These are phyloP conservation scores for Thymus mandschuricus DNA, from an alignment of 257 asterid species.

Conservation along the genomic window DNA sequence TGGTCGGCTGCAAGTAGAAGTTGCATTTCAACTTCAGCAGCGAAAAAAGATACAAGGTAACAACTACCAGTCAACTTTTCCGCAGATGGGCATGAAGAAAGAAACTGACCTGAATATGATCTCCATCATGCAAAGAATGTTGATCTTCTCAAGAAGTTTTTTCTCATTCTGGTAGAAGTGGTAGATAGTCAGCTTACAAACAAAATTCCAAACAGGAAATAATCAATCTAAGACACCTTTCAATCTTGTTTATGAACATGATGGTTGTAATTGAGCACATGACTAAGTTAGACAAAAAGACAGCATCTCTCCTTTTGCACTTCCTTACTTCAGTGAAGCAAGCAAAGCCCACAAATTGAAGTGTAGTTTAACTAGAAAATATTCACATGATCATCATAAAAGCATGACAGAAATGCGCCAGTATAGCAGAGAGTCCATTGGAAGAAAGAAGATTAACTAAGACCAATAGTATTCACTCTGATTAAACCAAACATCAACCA, in stretches of 20 bases:
- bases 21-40: conserved; percentile 1
- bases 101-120: conserved; percentile 77
- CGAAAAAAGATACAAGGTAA: neutral
- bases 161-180: conserved; percentile 66
- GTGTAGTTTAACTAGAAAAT: neutral
- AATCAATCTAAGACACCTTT: neutral
- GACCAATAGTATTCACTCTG: neutral
- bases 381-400: neutral
- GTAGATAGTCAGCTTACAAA: conserved; percentile 12
- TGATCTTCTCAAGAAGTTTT: conserved; percentile 91
- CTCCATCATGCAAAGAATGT: conserved; percentile 97
- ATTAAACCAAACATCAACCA: conserved; percentile 10
- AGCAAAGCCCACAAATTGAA: conserved; percentile 10
- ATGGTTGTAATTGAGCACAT: neutral
- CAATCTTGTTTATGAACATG: conserved; percentile 2
- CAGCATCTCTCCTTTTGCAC: neutral
- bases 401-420: conserved; percentile 2
- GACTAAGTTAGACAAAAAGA: neutral
- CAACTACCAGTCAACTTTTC: conserved; percentile 2
- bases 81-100: neutral
- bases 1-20: conserved; percentile 70
- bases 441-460: neutral
- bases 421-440: neutral
- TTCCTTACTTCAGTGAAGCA: neutral
- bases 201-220: neutral